phyloP scores from a whole-genome alignment of 495 filamentous ascomycete species.

The Aspergillus funiculosus region DNA sequence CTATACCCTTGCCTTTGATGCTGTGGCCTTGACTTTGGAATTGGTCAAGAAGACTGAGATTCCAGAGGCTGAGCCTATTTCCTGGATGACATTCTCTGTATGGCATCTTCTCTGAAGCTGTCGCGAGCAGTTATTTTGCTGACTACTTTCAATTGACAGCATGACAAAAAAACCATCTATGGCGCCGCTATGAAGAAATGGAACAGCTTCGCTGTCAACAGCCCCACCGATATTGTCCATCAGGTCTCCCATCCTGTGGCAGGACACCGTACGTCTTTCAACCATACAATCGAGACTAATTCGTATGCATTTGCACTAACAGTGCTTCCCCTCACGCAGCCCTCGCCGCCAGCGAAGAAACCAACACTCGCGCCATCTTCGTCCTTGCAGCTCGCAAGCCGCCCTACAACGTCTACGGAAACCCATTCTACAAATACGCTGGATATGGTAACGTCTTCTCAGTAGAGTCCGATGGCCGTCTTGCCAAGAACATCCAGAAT shows the following conservation, averaged over 20 bases:
- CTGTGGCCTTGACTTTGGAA: constrained; percentile 62
- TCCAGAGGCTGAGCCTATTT: constrained; percentile 75
- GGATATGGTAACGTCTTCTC: constrained; percentile 75
- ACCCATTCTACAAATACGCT: constrained; percentile 81
- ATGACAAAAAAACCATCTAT: constrained; percentile 76
- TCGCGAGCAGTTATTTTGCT: no score
- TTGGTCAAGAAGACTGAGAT: constrained; percentile 74
- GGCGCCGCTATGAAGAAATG: constrained; percentile 86
- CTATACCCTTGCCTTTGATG: constrained; percentile 78
- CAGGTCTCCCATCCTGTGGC: constrained; percentile 66
- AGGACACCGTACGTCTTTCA: constrained; percentile 47
- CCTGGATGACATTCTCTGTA: constrained; percentile 85
- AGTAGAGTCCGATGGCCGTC: constrained; percentile 53
- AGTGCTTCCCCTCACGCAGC: constrained; percentile 38
- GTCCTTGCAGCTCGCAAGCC: constrained; percentile 68
- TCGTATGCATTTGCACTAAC: background rate
- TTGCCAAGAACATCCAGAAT: constrained; percentile 69
- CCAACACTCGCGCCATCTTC: constrained; percentile 82
- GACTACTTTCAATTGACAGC: constrained; percentile 41
- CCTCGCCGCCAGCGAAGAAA: constrained; percentile 57
- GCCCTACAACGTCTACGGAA: constrained; percentile 75
- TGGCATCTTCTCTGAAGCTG: constrained; percentile 18
- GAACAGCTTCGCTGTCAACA: constrained; percentile 71
- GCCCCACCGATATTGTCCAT: constrained; percentile 72
- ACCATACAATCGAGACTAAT: background rate